A percentile compares a stretch with the other conserved stretches of the same genome.
phyloP scores from a whole-genome alignment of 352 stramenopile genomes.

The Pythium periplocum region DNA sequence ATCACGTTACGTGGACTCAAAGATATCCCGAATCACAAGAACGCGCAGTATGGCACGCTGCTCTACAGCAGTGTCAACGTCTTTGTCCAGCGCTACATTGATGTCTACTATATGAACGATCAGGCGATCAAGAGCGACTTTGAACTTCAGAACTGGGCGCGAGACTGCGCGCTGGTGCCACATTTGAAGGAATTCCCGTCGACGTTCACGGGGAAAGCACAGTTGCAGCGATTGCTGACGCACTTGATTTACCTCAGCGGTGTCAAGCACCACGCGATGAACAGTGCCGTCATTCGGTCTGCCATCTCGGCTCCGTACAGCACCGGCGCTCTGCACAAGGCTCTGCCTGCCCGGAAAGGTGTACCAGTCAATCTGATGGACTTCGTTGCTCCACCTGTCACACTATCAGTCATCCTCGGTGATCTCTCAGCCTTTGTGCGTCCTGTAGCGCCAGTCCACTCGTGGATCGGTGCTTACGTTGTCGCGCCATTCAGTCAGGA shows the following conservation, averaged over 20 bases:
- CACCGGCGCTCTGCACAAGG: constrained; percentile 5
- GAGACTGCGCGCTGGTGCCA: neutral
- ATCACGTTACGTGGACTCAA: constrained; percentile 16
- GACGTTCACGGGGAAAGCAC: neutral
- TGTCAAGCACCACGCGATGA: constrained; percentile 20
- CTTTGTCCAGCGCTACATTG: constrained; percentile 21
- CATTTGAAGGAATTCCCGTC: constrained; percentile 10
- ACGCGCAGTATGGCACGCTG: constrained; percentile 26
- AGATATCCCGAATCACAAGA: constrained; percentile 27
- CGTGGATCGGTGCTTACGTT: constrained; percentile 14
- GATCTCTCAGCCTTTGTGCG: constrained; percentile 9
- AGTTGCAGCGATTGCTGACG: constrained; percentile 9
- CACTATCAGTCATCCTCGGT: constrained; percentile 6
- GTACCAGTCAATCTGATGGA: constrained; percentile 5
- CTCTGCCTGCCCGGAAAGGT: constrained; percentile 1
- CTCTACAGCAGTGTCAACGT: constrained; percentile 20
- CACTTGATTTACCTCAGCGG: constrained; percentile 13
- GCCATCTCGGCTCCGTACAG: constrained; percentile 9
- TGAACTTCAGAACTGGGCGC: constrained; percentile 22
- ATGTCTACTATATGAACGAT: constrained; percentile 28
- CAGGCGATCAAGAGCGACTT: constrained; percentile 18
- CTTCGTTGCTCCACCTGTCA: constrained; percentile 6
- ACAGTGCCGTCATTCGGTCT: constrained; percentile 11
- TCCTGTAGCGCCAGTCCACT: constrained; percentile 6
- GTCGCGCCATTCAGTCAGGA: constrained; percentile 12